phyloP scores from a whole-genome alignment of 2,329 filamentous ascomycete genomes.

The Aspergillus sp. region DNA sequence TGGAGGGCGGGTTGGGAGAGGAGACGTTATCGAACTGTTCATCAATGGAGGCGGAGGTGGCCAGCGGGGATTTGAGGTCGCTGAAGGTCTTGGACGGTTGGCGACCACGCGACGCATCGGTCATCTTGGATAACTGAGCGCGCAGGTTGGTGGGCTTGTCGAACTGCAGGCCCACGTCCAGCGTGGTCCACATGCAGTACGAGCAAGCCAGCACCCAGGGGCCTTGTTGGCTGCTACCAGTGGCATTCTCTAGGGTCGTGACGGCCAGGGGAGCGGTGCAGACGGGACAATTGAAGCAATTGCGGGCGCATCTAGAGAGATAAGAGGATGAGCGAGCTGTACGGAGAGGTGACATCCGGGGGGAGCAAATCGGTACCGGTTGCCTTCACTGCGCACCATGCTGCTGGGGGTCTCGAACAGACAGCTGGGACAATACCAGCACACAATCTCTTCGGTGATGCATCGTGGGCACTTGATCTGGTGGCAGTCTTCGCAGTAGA shows the following conservation, averaged over 20 bases:
- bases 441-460: conserved; percentile 88
- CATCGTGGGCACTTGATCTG: conserved; percentile 93
- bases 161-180: conserved; percentile 86
- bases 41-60: conserved; percentile 36
- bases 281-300: conserved; percentile 91
- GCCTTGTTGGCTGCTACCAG: conserved; percentile 44
- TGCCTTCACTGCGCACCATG: conserved; percentile 87
- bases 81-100: conserved; percentile 39
- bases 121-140: conserved; percentile 71
- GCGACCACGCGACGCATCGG: conserved; percentile 46
- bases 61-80: conserved; percentile 39
- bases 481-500: conserved; percentile 97
- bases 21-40: conserved; percentile 27
- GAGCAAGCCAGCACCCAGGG: conserved; percentile 81
- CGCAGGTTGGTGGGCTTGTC: conserved; percentile 86
- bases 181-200: conserved; percentile 90
- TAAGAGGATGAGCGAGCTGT: background rate
- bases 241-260: conserved; percentile 64
- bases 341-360: background rate
- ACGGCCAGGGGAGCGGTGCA: conserved; percentile 80
- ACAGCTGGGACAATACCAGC: conserved; percentile 93
- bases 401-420: conserved; percentile 95
- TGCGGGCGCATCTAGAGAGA: conserved; percentile 74
- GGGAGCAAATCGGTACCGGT: conserved; percentile 61
- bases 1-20: conserved; percentile 31